Base-by-base conservation (phyloP, 139 green algal species). In the Nannochloris sp. region DNA sequence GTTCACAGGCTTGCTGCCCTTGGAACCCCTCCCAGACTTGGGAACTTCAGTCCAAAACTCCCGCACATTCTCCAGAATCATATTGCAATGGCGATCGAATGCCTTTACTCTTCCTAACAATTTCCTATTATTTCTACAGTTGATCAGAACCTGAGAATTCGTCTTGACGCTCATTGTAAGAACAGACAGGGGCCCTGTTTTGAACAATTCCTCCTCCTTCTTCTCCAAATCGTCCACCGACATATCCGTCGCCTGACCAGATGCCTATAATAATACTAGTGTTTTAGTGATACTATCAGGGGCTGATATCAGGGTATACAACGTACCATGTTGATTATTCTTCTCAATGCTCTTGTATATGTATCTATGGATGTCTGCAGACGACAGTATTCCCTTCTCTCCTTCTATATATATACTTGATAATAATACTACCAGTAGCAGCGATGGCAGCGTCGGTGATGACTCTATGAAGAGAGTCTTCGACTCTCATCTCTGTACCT, bases 11-110 rank as follows among this genome's bases (percentile, higher is more conserved):
- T 87, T 84, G 4, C 80, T 79, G 1, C 68, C 91, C 72, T 96
- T 96, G 40, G 81, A 74, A 13, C 91, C 89, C 73, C 89, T 92
- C 11, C 91, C 90, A 4, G 80, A 87, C 67, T 95, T 97, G 2
- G 90, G 89, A 28, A 95, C 83, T 84, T 99, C 93, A 48, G 88
- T 96, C 94, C 94, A 99, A 84, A 99, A 96, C 77, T 99, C 93
- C 59, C 95, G 96, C 11, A 99, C 93, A 65, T 97, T 98, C 66
- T 99, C 93, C 26, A 99, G 64, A 16, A 99, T 79, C 93, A 99
- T 98, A 83, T 99, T 99, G 82, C 85, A 97, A 77, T 99, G 93
- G 29, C 93, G 74, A 75, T 99, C 93, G 65, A 99, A 99, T 0
- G 93, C 93, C 75, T 98, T 99, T 5, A 99, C 86, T 5, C 91